A percentile compares a stretch with the other conserved stretches of the same genome.
phyloP scores from a whole-genome alignment of 2,329 filamentous ascomycete genomes.

The Berkeleyomyces rouxiae region DNA sequence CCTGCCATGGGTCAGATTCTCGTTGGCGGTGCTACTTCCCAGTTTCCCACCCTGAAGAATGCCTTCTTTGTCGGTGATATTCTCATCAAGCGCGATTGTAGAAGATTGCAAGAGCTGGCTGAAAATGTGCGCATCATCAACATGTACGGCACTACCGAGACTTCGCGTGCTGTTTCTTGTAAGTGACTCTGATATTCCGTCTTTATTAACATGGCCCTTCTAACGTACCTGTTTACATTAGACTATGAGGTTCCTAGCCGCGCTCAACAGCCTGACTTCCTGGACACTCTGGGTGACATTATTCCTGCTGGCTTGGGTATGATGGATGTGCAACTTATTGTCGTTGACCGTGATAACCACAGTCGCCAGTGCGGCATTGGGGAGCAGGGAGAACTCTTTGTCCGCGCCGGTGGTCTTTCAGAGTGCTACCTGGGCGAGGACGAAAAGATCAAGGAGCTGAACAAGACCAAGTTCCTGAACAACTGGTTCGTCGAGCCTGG shows the following conservation, averaged over 20 bases:
- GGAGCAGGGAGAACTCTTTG: conserved; percentile 69
- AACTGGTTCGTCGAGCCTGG: conserved; percentile 78
- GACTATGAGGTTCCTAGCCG: conserved; percentile 57
- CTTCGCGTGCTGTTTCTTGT: conserved; percentile 59
- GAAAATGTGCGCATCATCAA: conserved; percentile 62
- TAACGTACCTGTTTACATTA: not conserved
- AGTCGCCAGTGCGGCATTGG: conserved; percentile 61
- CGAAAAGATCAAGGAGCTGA: conserved; percentile 41
- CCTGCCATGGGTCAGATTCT: conserved; percentile 94
- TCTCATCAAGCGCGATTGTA: conserved; percentile 69
- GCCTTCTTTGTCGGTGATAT: conserved; percentile 90
- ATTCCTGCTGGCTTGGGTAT: conserved; percentile 78
- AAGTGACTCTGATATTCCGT: not conserved
- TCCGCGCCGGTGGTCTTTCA: conserved; percentile 68
- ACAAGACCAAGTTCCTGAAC: conserved; percentile 56
- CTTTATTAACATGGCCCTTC: not conserved
- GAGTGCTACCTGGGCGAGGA: conserved; percentile 56
- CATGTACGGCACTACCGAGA: conserved; percentile 83
- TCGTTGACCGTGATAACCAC: conserved; percentile 53
- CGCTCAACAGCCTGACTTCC: conserved; percentile 37
- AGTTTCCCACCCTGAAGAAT: conserved; percentile 60
- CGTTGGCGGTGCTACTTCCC: conserved; percentile 61
- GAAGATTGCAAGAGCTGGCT: conserved; percentile 57
- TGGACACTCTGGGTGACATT: conserved; percentile 41
- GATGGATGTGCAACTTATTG: conserved; percentile 72